phyloP scores from a whole-genome alignment of 2,329 filamentous ascomycete genomes.

The Aspergillus brunneoviolaceus region DNA sequence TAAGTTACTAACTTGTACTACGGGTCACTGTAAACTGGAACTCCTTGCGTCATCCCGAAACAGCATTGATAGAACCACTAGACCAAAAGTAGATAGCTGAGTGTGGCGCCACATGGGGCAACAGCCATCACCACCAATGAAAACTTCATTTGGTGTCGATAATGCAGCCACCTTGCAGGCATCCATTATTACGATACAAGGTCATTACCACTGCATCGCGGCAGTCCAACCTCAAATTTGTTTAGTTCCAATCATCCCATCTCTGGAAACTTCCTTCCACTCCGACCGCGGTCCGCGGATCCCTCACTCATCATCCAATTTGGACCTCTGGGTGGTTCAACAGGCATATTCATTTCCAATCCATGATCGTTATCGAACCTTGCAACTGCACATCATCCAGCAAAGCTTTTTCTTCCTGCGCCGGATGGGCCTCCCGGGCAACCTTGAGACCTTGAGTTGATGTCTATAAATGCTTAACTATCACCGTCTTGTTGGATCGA shows the following conservation, averaged over 20 bases:
- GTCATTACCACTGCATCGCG: not conserved
- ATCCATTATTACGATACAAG: constrained; percentile 5
- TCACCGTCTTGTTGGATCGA: not conserved
- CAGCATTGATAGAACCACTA: not conserved
- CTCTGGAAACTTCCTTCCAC: not conserved
- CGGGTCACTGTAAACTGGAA: not conserved
- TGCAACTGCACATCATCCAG: not conserved
- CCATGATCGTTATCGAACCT: not conserved
- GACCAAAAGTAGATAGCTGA: not conserved
- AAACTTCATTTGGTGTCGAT: not conserved
- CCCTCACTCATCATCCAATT: no score
- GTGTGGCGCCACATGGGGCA: not conserved
- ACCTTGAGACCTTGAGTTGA: not conserved
- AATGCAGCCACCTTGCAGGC: constrained; percentile 11
- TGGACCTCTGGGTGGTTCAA: not conserved
- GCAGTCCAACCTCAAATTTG: not conserved
- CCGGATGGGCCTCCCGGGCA: not conserved
- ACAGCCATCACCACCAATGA: not conserved
- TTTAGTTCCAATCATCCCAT: not conserved
- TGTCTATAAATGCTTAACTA: not conserved
- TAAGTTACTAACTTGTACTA: no score
- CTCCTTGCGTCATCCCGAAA: not conserved
- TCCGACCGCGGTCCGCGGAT: no score
- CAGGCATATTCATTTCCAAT: not conserved
- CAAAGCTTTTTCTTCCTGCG: not conserved